Conservation (phyloP, 768 basidiomycete species). For the Piloderma croceum region DNA sequence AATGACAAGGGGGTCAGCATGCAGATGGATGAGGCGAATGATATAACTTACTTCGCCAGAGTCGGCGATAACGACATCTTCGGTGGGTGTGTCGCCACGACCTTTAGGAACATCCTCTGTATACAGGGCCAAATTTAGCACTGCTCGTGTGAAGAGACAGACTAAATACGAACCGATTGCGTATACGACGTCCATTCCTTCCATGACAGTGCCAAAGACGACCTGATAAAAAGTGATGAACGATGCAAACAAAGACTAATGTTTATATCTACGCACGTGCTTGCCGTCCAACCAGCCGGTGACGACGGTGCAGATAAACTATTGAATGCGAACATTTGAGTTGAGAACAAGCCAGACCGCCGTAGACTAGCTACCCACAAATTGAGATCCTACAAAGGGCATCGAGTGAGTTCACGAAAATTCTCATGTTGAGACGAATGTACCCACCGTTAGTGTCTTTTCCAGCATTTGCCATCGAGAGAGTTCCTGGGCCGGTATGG, state of each 20-base stretch:
- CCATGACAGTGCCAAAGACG: conserved; percentile 88
- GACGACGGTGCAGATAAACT: conserved; percentile 90
- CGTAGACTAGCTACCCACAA: conserved; percentile 44
- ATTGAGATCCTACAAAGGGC: conserved; percentile 73
- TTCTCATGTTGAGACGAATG: background rate
- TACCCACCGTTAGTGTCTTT: conserved; percentile 84
- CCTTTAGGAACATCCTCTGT: conserved; percentile 74
- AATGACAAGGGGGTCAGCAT: conserved; percentile 6
- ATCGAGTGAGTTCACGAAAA: conserved; percentile 6
- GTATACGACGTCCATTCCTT: conserved; percentile 85
- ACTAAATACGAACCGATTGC: conserved; percentile 55
- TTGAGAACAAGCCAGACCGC: conserved; percentile 4
- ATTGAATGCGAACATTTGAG: conserved; percentile 15
- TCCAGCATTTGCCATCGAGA: conserved; percentile 94
- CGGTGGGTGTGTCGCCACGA: conserved; percentile 61
- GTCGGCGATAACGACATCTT: conserved; percentile 76
- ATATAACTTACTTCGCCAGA: conserved; percentile 72
- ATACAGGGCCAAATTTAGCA: conserved; percentile 10
- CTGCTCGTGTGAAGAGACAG: background rate
- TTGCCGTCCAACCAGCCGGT: conserved; percentile 90
- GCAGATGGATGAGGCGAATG: background rate
- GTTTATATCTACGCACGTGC: conserved; percentile 48
- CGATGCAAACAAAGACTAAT: conserved; percentile 1
- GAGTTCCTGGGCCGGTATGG: conserved; percentile 80
- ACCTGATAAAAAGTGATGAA: conserved; percentile 41